Conservation (phyloP, 2,329 filamentous ascomycete genomes). For the Alternaria tenuissima region DNA sequence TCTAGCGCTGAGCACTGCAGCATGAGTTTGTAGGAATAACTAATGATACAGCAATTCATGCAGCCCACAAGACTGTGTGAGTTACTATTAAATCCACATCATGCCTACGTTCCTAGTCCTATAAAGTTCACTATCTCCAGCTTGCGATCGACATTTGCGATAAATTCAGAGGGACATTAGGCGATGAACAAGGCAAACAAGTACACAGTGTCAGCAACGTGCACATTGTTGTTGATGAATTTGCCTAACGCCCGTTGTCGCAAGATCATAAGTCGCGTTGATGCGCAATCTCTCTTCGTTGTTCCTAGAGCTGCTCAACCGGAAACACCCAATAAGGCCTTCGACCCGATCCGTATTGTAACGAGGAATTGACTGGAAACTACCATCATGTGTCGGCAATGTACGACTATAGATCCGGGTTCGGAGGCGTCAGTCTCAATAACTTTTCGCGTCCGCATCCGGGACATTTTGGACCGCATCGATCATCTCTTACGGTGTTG, state of each 20-base stretch:
- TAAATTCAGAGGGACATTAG: background rate
- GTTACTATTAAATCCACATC: accelerated
- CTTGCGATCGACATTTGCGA: background rate
- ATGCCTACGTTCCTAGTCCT: background rate
- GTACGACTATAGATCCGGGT: background rate
- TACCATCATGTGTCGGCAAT: background rate
- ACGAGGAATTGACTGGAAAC: background rate
- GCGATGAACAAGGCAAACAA: background rate
- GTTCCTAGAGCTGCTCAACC: background rate
- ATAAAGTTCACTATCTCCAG: background rate
- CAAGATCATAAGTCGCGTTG: background rate
- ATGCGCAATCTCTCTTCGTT: background rate
- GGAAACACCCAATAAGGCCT: background rate
- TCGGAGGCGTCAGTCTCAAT: background rate
- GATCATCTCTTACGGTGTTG: background rate
- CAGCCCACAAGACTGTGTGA: background rate
- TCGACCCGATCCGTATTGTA: background rate
- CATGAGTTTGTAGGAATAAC: background rate
- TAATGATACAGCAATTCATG: background rate
- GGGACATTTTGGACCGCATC: background rate
- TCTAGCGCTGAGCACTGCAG: background rate
- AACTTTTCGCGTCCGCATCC: background rate
- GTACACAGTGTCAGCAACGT: background rate
- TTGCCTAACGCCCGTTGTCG: background rate
- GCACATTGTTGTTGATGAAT: background rate